These are phyloP conservation scores for Funneliformis geosporum DNA, from an alignment of 192 early-diverging fungal genomes.

Conservation along the genomic window DNA sequence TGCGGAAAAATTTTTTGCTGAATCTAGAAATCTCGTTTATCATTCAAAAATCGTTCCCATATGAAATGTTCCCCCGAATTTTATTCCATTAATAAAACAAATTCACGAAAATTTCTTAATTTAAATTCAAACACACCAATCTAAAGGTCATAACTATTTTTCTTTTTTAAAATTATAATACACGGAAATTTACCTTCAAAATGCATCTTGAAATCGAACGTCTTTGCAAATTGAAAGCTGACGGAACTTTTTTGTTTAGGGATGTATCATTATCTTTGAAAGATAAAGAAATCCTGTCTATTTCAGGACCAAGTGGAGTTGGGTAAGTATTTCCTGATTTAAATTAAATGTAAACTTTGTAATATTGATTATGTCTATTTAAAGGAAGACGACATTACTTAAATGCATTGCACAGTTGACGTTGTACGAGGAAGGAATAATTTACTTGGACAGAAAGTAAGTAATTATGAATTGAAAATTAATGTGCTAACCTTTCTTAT, in stretches of 20 bases:
- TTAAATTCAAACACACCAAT: too few species aligned
- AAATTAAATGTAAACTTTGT: neutral
- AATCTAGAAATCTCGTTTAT: neutral
- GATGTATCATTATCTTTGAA: constrained; percentile 57
- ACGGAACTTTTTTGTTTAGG: constrained; percentile 57
- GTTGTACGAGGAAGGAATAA: constrained; percentile 59
- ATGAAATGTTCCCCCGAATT: neutral
- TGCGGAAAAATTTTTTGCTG: neutral
- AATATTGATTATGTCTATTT: neutral
- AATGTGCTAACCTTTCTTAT: neutral
- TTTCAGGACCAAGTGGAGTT: constrained; percentile 72
- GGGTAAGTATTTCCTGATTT: constrained; percentile 47
- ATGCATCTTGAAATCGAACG: constrained; percentile 38
- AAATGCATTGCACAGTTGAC: constrained; percentile 80
- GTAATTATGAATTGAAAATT: neutral
- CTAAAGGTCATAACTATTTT: neutral
- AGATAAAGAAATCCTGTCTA: constrained; percentile 55
- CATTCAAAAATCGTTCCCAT: too few species aligned
- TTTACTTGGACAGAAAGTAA: constrained; percentile 54
- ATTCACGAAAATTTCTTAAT: neutral
- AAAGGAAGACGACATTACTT: constrained; percentile 80
- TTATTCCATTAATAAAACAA: neutral
- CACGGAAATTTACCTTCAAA: neutral
- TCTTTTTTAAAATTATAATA: neutral
- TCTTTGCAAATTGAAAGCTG: constrained; percentile 43